Evolutionary conservation across 2,329 filamentous ascomycete species (phyloP).

Genomic region (Sporothrix luriei): DNA sequence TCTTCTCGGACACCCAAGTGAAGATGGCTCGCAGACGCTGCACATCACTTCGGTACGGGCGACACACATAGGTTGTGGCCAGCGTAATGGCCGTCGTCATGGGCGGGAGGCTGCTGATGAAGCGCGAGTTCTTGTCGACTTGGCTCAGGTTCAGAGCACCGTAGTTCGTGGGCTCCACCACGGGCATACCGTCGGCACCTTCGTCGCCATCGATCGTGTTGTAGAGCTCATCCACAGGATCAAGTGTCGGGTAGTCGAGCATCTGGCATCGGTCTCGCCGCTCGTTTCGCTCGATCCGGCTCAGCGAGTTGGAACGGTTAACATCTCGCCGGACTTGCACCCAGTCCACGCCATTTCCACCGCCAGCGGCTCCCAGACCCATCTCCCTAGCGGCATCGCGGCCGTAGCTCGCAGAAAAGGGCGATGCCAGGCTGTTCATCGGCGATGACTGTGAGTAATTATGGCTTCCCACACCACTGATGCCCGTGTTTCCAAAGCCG

Average conservation of each 20-base stretch:
- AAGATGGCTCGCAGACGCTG: constrained; percentile 93
- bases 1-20: constrained; percentile 94
- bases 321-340: constrained; percentile 96
- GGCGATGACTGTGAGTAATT: constrained; percentile 37
- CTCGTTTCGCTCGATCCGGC: constrained; percentile 82
- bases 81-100: constrained; percentile 79
- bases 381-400: constrained; percentile 68
- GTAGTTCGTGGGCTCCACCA: constrained; percentile 82
- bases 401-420: constrained; percentile 37
- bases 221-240: constrained; percentile 85
- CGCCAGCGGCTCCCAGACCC: constrained; percentile 54
- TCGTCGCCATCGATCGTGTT: constrained; percentile 88
- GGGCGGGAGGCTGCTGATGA: constrained; percentile 79
- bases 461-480: constrained; percentile 31
- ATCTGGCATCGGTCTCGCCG: constrained; percentile 88
- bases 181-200: constrained; percentile 77
- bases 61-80: constrained; percentile 88
- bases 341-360: constrained; percentile 72
- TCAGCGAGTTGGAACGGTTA: constrained; percentile 91
- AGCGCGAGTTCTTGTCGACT: constrained; percentile 94
- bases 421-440: constrained; percentile 48
- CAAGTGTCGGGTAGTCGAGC: constrained; percentile 86
- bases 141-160: constrained; percentile 75
- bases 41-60: constrained; percentile 91
- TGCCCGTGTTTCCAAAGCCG: constrained; percentile 49